Evolutionary conservation across 2,329 filamentous ascomycete genomes (phyloP).

Genomic region (Botrytis elliptica): DNA sequence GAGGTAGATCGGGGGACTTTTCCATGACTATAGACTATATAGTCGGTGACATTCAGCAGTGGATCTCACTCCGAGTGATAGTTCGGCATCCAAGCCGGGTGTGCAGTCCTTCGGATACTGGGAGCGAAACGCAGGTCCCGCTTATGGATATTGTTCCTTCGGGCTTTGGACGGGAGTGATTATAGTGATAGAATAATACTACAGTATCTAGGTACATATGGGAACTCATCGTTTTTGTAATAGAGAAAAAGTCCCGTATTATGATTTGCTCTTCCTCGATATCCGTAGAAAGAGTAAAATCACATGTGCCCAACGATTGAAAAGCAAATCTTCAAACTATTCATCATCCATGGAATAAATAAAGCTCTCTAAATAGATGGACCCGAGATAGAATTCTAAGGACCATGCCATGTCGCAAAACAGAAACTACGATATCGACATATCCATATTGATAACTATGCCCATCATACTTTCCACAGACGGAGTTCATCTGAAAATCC

Average conservation of each 20-base stretch:
- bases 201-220: not conserved
- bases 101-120: not conserved
- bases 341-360: not conserved
- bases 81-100: not conserved
- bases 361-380: not conserved
- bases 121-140: not conserved
- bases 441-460: not conserved
- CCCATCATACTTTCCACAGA: not conserved
- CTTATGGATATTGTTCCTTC: not conserved
- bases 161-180: not conserved
- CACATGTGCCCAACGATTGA: not conserved
- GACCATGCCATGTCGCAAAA: not conserved
- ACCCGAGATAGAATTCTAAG: not conserved
- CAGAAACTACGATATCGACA: not conserved
- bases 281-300: no score
- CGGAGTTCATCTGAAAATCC: not conserved
- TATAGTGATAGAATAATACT: not conserved
- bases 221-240: not conserved
- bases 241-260: not conserved
- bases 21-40: not conserved
- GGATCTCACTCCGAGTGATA: not conserved
- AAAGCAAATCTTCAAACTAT: not conserved
- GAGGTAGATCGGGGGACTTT: not conserved
- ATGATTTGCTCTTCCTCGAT: not conserved
- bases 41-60: not conserved